Percentiles rank a stretch among this genome's conserved stretches.
These are phyloP conservation scores for Monosporascus sp. DNA, from an alignment of 2,329 filamentous ascomycete genomes.

Conservation along the genomic window DNA sequence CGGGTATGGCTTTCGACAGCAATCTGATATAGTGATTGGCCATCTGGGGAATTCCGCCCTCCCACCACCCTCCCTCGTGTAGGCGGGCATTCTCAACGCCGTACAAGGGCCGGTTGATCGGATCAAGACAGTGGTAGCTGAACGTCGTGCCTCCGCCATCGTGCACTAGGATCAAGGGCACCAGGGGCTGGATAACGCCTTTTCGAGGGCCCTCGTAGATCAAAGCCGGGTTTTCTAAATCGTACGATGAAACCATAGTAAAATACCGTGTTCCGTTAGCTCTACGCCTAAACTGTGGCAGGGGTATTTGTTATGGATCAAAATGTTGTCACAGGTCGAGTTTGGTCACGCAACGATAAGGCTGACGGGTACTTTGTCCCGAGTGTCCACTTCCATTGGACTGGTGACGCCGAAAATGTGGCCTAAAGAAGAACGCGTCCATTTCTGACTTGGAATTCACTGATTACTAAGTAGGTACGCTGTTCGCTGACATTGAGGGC, in stretches of 20 bases:
- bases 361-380: too few species aligned
- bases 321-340: too few species aligned
- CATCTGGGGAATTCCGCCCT: conserved; percentile 50
- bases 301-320: too few species aligned
- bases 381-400: too few species aligned
- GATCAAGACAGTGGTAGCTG: conserved; percentile 48
- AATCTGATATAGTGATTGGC: conserved; percentile 42
- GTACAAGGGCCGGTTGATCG: conserved; percentile 43
- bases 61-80: conserved; percentile 38
- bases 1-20: conserved; percentile 34
- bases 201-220: conserved; percentile 20
- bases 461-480: too few species aligned
- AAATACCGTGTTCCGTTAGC: background rate
- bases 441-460: too few species aligned
- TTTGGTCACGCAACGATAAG: too few species aligned
- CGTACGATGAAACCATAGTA: background rate
- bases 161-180: conserved; percentile 53
- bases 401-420: too few species aligned
- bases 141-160: conserved; percentile 58
- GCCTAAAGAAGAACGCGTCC: too few species aligned
- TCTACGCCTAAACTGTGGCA: too few species aligned
- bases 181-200: conserved; percentile 11
- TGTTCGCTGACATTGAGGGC: background rate
- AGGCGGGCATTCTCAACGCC: conserved; percentile 52
- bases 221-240: conserved; percentile 20